Evolutionary conservation across 192 early-diverging fungal species (phyloP).

Genomic region (Coemansia sp.): DNA sequence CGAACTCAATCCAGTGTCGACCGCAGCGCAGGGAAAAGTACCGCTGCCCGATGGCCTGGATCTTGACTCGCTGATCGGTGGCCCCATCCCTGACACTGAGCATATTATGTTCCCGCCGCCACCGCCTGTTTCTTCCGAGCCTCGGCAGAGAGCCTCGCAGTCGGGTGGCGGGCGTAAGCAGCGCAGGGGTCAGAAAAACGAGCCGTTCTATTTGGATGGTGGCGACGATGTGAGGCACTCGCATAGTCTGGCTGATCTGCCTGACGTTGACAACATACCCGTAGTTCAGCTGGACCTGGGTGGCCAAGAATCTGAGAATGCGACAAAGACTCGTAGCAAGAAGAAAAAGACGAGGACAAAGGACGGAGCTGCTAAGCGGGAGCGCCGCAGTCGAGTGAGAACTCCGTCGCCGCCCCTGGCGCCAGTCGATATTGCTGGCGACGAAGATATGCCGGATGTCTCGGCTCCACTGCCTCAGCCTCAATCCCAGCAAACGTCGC

Average conservation of each 20-base stretch:
- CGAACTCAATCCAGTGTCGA: constrained; percentile 89
- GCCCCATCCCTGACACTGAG: constrained; percentile 67
- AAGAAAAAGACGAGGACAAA: constrained; percentile 20
- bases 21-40: constrained; percentile 87
- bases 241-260: constrained; percentile 52
- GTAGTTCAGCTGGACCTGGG: constrained; percentile 73
- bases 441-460: constrained; percentile 45
- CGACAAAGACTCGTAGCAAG: constrained; percentile 15
- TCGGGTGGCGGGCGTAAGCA: constrained; percentile 29
- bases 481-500: constrained; percentile 4
- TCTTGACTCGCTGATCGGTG: constrained; percentile 78
- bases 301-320: neutral
- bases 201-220: constrained; percentile 51
- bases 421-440: constrained; percentile 47
- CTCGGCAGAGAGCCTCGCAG: constrained; percentile 29
- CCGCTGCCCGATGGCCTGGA: constrained; percentile 86
- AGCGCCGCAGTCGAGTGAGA: constrained; percentile 19
- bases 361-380: constrained; percentile 9
- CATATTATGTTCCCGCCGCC: constrained; percentile 53
- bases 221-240: constrained; percentile 35
- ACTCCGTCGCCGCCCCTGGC: constrained; percentile 38
- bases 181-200: constrained; percentile 61
- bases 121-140: constrained; percentile 18
- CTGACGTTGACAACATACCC: constrained; percentile 80
- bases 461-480: constrained; percentile 8